A percentile compares a stretch with the other conserved stretches of the same genome.
phyloP scores from a whole-genome alignment of 2,329 filamentous ascomycete species.

The Aureobasidium zeae region DNA sequence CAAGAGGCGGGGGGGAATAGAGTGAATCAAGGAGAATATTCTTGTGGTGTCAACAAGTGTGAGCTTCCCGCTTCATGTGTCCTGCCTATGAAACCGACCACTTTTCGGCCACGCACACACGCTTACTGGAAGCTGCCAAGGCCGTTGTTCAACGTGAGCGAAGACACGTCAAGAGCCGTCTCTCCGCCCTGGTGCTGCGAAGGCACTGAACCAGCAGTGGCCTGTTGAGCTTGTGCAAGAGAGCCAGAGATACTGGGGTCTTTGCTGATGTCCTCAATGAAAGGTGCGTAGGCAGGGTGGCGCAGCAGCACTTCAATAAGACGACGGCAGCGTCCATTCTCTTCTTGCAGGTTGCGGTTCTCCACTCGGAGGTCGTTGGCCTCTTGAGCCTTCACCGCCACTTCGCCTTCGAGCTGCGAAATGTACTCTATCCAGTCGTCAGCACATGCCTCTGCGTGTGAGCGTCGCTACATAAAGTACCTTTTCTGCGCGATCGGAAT shows the following conservation, averaged over 20 bases:
- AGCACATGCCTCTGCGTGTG: conserved; percentile 30
- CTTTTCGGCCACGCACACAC: too few species aligned
- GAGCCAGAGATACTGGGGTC: conserved; percentile 29
- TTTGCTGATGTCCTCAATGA: conserved; percentile 36
- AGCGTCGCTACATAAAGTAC: conserved; percentile 45
- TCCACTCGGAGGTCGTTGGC: conserved; percentile 69
- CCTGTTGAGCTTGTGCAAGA: conserved; percentile 19
- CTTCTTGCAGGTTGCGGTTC: conserved; percentile 72
- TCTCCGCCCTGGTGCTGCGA: conserved; percentile 40
- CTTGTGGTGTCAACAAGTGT: too few species aligned
- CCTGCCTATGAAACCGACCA: too few species aligned
- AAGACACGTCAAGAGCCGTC: conserved; percentile 63
- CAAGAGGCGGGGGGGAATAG: conserved; percentile 15
- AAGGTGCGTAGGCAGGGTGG: conserved; percentile 40
- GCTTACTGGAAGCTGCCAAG: conserved; percentile 16
- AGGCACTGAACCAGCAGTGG: conserved; percentile 17
- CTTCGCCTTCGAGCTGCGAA: conserved; percentile 80
- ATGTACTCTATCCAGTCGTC: conserved; percentile 77
- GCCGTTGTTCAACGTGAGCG: conserved; percentile 51
- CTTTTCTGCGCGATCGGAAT: conserved; percentile 96
- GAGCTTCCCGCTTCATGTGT: too few species aligned
- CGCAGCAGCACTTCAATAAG: conserved; percentile 66
- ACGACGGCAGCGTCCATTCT: conserved; percentile 41
- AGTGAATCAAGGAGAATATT: conserved; percentile 14
- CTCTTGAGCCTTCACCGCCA: conserved; percentile 75